Conservation (phyloP, 2,329 filamentous ascomycete species). For the Teratosphaeria zuluensis region DNA sequence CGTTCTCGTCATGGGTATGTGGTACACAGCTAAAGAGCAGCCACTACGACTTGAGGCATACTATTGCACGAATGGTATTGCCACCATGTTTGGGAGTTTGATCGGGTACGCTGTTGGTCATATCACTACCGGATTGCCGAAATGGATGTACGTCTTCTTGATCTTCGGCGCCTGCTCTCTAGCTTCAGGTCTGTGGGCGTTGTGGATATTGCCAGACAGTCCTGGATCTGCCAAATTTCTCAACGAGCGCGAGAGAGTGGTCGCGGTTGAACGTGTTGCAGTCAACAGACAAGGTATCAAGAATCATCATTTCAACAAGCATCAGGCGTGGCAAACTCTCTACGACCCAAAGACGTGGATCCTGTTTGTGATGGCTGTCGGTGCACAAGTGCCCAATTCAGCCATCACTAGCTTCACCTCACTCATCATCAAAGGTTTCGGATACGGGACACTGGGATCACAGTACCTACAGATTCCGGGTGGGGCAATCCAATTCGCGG, state of each 20-base stretch:
- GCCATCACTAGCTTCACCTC: constrained; percentile 29
- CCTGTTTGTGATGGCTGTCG: constrained; percentile 53
- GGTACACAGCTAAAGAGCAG: constrained; percentile 31
- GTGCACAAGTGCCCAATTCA: constrained; percentile 49
- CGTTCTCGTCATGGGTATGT: constrained; percentile 28
- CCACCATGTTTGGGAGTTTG: constrained; percentile 52
- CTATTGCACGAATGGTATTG: constrained; percentile 51
- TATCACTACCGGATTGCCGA: constrained; percentile 41
- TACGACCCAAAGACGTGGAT: constrained; percentile 52
- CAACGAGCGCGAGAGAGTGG: constrained; percentile 30
- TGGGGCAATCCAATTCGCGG: constrained; percentile 47
- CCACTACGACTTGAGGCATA: constrained; percentile 45
- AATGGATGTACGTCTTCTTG: constrained; percentile 49
- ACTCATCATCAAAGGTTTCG: constrained; percentile 39
- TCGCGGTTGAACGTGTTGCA: constrained; percentile 45
- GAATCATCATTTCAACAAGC: constrained; percentile 36
- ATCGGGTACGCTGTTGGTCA: constrained; percentile 52
- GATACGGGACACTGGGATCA: constrained; percentile 39
- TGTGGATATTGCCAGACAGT: constrained; percentile 33
- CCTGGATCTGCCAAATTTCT: constrained; percentile 38
- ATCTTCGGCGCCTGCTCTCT: constrained; percentile 37
- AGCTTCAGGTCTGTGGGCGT: constrained; percentile 24
- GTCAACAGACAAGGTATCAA: constrained; percentile 46
- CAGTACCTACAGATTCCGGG: constrained; percentile 51
- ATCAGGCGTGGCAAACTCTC: constrained; percentile 37